Conservation (phyloP, 2,329 filamentous ascomycete species). For the Colletotrichum acutatum region DNA sequence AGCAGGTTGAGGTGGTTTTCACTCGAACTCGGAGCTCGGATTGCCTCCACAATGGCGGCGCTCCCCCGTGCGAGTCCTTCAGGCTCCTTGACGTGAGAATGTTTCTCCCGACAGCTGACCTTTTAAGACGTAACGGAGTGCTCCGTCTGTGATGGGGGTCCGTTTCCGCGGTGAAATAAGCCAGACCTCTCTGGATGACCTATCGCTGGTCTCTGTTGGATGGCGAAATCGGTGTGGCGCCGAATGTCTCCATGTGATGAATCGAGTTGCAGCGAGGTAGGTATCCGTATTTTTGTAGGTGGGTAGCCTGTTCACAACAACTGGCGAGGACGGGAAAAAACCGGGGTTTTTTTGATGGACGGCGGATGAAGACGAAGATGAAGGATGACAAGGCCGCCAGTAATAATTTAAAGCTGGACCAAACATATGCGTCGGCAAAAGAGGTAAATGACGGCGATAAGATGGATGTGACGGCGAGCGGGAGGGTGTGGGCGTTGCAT, state of each 20-base stretch:
- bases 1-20: neutral
- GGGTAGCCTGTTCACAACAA: neutral
- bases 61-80: neutral
- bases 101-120: neutral
- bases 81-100: neutral
- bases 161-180: neutral
- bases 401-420: neutral
- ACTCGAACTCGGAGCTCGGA: constrained; percentile 6
- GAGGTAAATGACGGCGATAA: neutral
- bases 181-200: neutral
- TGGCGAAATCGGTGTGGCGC: neutral
- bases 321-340: constrained; percentile 7
- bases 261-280: neutral
- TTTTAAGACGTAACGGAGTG: neutral
- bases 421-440: neutral
- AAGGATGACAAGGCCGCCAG: neutral
- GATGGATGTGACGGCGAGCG: neutral
- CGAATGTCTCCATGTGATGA: neutral
- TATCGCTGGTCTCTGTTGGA: neutral
- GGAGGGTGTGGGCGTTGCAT: neutral
- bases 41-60: constrained; percentile 11
- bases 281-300: neutral
- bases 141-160: neutral
- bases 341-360: neutral
- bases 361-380: neutral